Percentiles rank a stretch among this genome's conserved stretches.
Evolutionary conservation across 306 rosid genomes (phyloP).

Genomic region (Quercus mongolica): DNA sequence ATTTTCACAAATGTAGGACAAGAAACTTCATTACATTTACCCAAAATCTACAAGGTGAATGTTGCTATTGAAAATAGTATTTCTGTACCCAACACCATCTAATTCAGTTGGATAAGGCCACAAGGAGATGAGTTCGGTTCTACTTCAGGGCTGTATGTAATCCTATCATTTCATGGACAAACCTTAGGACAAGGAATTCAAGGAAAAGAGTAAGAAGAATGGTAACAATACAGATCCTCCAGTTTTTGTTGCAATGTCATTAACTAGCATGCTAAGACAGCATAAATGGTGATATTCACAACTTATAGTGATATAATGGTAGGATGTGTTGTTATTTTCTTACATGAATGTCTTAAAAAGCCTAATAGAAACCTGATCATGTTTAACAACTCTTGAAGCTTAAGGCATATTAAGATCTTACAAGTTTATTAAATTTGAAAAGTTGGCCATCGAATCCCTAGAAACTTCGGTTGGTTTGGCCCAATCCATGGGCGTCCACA

Average conservation of each 20-base stretch:
- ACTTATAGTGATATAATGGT: not conserved
- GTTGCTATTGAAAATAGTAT: not conserved
- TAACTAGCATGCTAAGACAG: not conserved
- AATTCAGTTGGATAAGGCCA: not conserved
- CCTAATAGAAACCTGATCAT: not conserved
- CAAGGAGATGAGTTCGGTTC: not conserved
- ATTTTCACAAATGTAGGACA: not conserved
- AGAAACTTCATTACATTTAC: not conserved
- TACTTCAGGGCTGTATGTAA: not conserved
- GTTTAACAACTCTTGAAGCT: not conserved
- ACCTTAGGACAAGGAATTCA: not conserved
- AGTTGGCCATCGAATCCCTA: not conserved
- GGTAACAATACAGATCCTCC: not conserved
- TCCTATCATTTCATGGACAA: not conserved
- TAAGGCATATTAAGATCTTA: not conserved
- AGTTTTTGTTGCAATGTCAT: not conserved
- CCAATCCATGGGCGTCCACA: too few species aligned
- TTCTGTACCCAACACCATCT: not conserved
- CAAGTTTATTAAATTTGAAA: not conserved
- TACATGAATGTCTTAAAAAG: not conserved
- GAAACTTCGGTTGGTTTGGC: not conserved
- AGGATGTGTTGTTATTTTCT: not conserved
- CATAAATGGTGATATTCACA: not conserved
- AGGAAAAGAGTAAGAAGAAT: not conserved
- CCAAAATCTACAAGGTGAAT: not conserved